Conservation (phyloP, 2,329 filamentous ascomycete species). For the Claviceps paspali region DNA sequence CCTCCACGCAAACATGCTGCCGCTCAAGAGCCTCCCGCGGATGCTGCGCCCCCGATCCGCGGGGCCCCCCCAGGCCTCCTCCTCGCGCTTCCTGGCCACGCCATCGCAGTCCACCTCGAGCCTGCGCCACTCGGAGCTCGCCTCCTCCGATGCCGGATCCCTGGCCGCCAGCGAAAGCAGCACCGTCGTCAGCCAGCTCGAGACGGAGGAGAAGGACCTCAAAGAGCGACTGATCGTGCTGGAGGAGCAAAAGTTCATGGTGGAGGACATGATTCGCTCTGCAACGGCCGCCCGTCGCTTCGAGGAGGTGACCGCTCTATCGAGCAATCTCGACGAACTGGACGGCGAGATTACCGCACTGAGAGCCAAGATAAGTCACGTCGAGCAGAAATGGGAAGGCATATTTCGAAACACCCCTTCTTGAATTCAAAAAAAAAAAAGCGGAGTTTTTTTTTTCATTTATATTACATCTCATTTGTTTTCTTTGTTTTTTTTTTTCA, state of each 20-base stretch:
- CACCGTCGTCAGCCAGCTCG: conserved; percentile 43
- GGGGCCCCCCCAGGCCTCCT: conserved; percentile 10
- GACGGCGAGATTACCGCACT: conserved; percentile 60
- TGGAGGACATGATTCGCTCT: conserved; percentile 68
- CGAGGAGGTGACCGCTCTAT: conserved; percentile 70
- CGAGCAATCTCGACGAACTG: conserved; percentile 68
- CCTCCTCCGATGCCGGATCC: conserved; percentile 31
- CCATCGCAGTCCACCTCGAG: conserved; percentile 23
- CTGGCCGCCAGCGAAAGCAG: conserved; percentile 32
- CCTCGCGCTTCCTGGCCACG: conserved; percentile 18
- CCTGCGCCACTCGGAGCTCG: conserved; percentile 31
- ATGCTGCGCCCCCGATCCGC: conserved; percentile 36
- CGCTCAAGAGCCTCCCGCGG: conserved; percentile 59
- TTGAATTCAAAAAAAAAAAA: too few relatives aligned
- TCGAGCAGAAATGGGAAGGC: conserved; percentile 46
- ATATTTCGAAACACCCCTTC: conserved; percentile 33
- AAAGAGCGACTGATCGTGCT: conserved; percentile 69
- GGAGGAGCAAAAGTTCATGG: conserved; percentile 83
- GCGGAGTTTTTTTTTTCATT: too few relatives aligned
- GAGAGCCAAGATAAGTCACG: conserved; percentile 45
- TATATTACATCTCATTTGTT: too few relatives aligned
- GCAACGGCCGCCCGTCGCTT: conserved; percentile 65
- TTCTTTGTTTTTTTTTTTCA: too few relatives aligned
- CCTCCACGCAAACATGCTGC: conserved; percentile 79
- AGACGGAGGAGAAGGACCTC: conserved; percentile 70